phyloP scores from a whole-genome alignment of 805 yeast species.

The Metschnikowia henanensis region DNA sequence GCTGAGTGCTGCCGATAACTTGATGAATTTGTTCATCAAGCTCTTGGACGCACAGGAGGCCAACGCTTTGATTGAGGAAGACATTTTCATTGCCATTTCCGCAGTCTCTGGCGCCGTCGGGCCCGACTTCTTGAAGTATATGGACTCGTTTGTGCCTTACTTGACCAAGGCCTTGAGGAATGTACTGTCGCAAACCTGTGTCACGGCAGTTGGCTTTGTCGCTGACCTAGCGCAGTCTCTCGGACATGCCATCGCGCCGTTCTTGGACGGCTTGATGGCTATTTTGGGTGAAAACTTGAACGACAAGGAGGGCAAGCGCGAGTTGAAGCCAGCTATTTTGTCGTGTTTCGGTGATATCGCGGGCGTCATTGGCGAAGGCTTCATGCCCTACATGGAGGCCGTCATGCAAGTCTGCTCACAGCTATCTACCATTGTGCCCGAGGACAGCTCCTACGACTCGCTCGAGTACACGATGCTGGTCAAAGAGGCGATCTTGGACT shows the following conservation, averaged over 20 bases:
- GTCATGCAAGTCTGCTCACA: slow-evolving; percentile 77
- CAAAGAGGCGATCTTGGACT: slow-evolving; percentile 89
- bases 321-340: slow-evolving; percentile 81
- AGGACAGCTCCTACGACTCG: slow-evolving; percentile 70
- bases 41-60: slow-evolving; percentile 59
- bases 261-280: slow-evolving; percentile 79
- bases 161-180: slow-evolving; percentile 77
- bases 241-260: slow-evolving; percentile 70
- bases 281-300: slow-evolving; percentile 75
- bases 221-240: slow-evolving; percentile 93
- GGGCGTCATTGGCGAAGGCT: slow-evolving; percentile 75
- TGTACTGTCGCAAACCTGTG: slow-evolving; percentile 79
- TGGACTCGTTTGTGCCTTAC: slow-evolving; percentile 82
- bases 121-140: slow-evolving; percentile 66
- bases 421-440: slow-evolving; percentile 62
- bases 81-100: slow-evolving; percentile 87
- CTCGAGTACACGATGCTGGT: slow-evolving; percentile 71
- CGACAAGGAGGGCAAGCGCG: slow-evolving; percentile 67
- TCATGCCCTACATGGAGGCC: slow-evolving; percentile 72
- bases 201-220: slow-evolving; percentile 90
- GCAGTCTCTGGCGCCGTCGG: slow-evolving; percentile 85
- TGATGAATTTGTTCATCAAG: slow-evolving; percentile 81
- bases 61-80: slow-evolving; percentile 88
- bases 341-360: slow-evolving; percentile 97
- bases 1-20: slow-evolving; percentile 66